Evolutionary conservation across 2,329 filamentous ascomycete species (phyloP), one percentile per base, ranked within the genome.

Genomic region (Clonostachys byssicola): DNA sequence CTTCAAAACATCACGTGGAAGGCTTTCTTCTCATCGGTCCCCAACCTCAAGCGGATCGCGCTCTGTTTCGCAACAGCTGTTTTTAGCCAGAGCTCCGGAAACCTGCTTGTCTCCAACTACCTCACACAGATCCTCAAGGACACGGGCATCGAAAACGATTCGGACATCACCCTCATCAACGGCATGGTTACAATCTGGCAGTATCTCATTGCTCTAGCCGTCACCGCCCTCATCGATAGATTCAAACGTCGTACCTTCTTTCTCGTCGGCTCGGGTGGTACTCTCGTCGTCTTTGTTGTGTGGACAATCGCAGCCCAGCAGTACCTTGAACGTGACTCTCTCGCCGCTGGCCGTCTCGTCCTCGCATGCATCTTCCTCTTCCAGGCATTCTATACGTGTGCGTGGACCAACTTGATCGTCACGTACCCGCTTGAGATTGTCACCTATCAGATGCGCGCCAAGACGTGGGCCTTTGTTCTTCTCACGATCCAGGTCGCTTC

Each of bases 331-430:
- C 49, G 52, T 5, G 54, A 54, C 5, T 66, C 60, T 5, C 17
- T 65, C 1, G 56, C 57, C 0, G 64, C 56, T 0, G 66, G 66
- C 0, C 60, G 63, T 2, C 53, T 67, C 1, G 68, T 71, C 0
- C 52, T 73, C 5, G 66, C 65, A 1, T 71, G 66, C 47, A 70
- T 73, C 47, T 72, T 72, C 49, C 45, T 71, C 34, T 72, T 70
- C 52, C 63, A 70, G 23, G 61, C 57, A 0, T 70, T 70, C 35
- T 72, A 72, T 45, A 69, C 64, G 0, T 60, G 70, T 34, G 69
- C 65, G 2, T 74, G 69, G 70, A 72, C 67, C 0, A 68, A 68
- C 8, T 40, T 73, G 40, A 62, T 71, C 3, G 68, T 72, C 1
- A 68, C 68, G 0, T 74, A 74, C 43, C 67, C 70, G 2, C 58